phyloP scores from a whole-genome alignment of 208 protist genomes.

The Acanthamoeba royreba region DNA sequence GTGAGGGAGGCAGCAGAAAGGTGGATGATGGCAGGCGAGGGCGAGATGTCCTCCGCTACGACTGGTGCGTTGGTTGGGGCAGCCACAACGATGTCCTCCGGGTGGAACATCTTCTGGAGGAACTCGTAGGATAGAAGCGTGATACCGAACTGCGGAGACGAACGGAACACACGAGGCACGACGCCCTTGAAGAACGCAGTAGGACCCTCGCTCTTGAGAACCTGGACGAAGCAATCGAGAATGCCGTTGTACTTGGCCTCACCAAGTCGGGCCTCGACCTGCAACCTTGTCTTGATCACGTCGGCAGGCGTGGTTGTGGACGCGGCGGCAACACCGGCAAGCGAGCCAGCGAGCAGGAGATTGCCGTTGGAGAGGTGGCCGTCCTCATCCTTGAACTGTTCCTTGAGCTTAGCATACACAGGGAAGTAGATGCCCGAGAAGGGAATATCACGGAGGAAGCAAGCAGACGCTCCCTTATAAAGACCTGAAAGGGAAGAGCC shows the following conservation, averaged over 20 bases:
- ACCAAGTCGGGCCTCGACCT: slow-evolving; percentile 74
- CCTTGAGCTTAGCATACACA: slow-evolving; percentile 72
- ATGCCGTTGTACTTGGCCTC: slow-evolving; percentile 74
- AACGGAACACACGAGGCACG: slow-evolving; percentile 66
- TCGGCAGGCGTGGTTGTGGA: slow-evolving; percentile 70
- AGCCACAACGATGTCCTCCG: slow-evolving; percentile 33
- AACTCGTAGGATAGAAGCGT: slow-evolving; percentile 77
- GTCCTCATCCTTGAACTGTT: slow-evolving; percentile 53
- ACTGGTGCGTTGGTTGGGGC: slow-evolving; percentile 67
- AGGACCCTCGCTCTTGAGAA: slow-evolving; percentile 63
- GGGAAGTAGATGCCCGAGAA: slow-evolving; percentile 81
- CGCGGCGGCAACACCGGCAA: slow-evolving; percentile 70
- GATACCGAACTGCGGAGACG: slow-evolving; percentile 76
- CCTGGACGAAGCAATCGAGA: slow-evolving; percentile 62
- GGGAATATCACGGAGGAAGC: slow-evolving; percentile 73
- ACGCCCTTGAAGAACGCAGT: slow-evolving; percentile 75
- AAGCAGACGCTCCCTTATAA: slow-evolving; percentile 73
- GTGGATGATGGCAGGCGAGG: not conserved
- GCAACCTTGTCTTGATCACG: slow-evolving; percentile 79
- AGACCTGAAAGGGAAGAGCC: not conserved
- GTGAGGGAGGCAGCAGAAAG: not conserved
- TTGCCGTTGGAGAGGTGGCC: slow-evolving; percentile 39
- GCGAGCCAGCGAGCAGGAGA: slow-evolving; percentile 56
- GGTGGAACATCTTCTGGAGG: slow-evolving; percentile 61
- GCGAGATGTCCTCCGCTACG: slow-evolving; percentile 29